Conservation (phyloP, 768 basidiomycete species). For the Pulveroboletus sp. region DNA sequence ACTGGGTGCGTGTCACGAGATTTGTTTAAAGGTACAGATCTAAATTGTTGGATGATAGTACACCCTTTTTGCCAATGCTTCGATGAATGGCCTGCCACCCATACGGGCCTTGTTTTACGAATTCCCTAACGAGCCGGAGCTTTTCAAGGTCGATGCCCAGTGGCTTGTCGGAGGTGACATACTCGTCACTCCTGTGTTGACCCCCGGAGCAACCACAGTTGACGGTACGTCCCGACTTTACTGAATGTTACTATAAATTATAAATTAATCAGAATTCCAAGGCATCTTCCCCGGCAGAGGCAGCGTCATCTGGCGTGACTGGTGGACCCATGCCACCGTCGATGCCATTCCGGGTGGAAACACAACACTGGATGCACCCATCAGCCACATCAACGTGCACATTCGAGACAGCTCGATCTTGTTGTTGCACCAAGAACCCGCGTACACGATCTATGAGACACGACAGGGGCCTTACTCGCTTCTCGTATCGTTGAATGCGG, state of each 20-base stretch:
- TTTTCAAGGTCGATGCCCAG: conserved; percentile 60
- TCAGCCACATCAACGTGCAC: conserved; percentile 75
- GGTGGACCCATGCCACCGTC: conserved; percentile 64
- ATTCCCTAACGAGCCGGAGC: conserved; percentile 60
- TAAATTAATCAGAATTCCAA: conserved; percentile 19
- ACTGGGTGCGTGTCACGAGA: conserved; percentile 55
- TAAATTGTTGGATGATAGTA: conserved; percentile 42
- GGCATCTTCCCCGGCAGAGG: conserved; percentile 46
- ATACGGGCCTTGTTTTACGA: conserved; percentile 72
- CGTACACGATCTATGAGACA: conserved; percentile 69
- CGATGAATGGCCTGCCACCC: conserved; percentile 62
- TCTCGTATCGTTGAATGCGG: conserved; percentile 52
- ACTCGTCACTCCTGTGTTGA: conserved; percentile 73
- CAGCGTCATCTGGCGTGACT: conserved; percentile 63
- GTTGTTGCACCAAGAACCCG: conserved; percentile 59
- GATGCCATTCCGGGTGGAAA: conserved; percentile 39
- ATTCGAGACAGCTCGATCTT: conserved; percentile 65
- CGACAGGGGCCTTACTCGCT: too few relatives aligned
- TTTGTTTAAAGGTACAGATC: background rate
- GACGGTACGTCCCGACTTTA: conserved; percentile 41
- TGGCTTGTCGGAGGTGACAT: conserved; percentile 71
- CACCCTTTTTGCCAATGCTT: conserved; percentile 69
- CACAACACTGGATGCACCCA: conserved; percentile 60
- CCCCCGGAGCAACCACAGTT: conserved; percentile 65
- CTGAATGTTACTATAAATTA: background rate